Evolutionary conservation across 495 filamentous ascomycete species (phyloP).

Genomic region (Aspergillus wentii): DNA sequence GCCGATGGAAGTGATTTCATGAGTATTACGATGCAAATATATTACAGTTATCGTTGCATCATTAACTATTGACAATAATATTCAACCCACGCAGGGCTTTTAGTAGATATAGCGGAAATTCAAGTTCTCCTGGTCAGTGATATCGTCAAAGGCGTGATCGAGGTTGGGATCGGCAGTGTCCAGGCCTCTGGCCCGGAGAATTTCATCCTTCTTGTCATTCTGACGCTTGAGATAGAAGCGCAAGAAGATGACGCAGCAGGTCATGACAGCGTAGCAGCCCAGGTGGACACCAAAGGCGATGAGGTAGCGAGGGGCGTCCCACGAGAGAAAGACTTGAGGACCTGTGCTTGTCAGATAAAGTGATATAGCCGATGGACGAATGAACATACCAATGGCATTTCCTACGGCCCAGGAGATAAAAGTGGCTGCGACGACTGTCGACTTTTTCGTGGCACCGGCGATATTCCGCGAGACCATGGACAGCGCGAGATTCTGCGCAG

Average conservation of each 20-base stretch:
- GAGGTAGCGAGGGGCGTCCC: conserved; percentile 33
- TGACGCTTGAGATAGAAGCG: conserved; percentile 30
- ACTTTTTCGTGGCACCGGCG: conserved; percentile 67
- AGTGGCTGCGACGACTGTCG: conserved; percentile 39
- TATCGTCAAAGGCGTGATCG: conserved; percentile 41
- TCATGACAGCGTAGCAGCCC: conserved; percentile 36
- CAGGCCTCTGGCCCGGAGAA: conserved; percentile 23
- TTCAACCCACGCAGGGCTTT: no score
- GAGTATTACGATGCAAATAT: no score
- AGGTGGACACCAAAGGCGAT: conserved; percentile 40
- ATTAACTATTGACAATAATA: no score
- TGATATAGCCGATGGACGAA: neutral
- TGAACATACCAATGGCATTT: conserved; percentile 33
- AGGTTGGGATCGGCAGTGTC: conserved; percentile 25
- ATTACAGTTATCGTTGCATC: no score
- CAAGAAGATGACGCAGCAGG: conserved; percentile 28
- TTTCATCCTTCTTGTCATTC: conserved; percentile 36
- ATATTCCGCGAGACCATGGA: conserved; percentile 60
- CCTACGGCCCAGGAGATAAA: conserved; percentile 41
- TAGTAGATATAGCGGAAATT: conserved; percentile 47
- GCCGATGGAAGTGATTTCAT: conserved; percentile 10
- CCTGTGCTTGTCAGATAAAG: conserved; percentile 11
- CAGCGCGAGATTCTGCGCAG: conserved; percentile 54
- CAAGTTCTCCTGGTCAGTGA: conserved; percentile 44
- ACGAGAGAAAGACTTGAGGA: conserved; percentile 43